Percentiles rank a stretch among this genome's conserved stretches.
Evolutionary conservation across 495 filamentous ascomycete species (phyloP).

Genomic region (Parachaetomium inaequale): DNA sequence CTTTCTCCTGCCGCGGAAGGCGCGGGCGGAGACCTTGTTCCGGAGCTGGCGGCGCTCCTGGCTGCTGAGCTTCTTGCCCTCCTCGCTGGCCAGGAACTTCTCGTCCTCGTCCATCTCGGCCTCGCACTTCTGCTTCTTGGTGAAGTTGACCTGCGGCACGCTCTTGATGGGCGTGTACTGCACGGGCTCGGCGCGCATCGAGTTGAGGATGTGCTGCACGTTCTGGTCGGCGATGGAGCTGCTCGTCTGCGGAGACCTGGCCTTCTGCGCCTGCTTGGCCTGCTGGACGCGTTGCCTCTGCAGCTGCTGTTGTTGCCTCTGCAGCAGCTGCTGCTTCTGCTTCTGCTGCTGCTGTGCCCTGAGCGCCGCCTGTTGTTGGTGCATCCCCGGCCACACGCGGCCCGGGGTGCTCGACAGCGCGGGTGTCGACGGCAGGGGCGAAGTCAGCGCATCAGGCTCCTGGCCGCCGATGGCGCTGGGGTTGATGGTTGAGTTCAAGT

Average conservation of each 20-base stretch:
- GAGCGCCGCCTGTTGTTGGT: conserved; percentile 52
- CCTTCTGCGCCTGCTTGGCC: conserved; percentile 39
- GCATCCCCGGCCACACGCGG: conserved; percentile 83
- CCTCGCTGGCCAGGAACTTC: conserved; percentile 84
- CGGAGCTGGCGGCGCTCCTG: conserved; percentile 91
- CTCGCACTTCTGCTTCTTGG: conserved; percentile 72
- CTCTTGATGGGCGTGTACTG: conserved; percentile 42
- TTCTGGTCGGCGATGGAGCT: conserved; percentile 78
- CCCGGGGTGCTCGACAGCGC: conserved; percentile 52
- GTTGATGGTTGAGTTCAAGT: conserved; percentile 61
- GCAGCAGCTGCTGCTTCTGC: conserved; percentile 45
- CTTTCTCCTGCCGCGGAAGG: conserved; percentile 93
- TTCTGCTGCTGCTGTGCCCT: conserved; percentile 68
- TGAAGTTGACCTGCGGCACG: conserved; percentile 34
- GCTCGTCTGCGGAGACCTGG: conserved; percentile 46
- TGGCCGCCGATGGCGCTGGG: conserved; percentile 65
- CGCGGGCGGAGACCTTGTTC: conserved; percentile 97
- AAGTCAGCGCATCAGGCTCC: conserved; percentile 39
- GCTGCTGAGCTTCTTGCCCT: conserved; percentile 93
- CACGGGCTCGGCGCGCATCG: conserved; percentile 68
- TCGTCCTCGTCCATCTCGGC: conserved; percentile 99
- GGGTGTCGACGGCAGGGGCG: conserved; percentile 34
- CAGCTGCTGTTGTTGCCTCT: conserved; percentile 59
- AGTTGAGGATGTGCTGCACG: conserved; percentile 77
- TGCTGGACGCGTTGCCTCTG: conserved; percentile 60